Percentiles rank a stretch among this genome's conserved stretches.
These are phyloP conservation scores for Phytophthora tentaculata DNA, from an alignment of 352 stramenopile species.

Conservation along the genomic window DNA sequence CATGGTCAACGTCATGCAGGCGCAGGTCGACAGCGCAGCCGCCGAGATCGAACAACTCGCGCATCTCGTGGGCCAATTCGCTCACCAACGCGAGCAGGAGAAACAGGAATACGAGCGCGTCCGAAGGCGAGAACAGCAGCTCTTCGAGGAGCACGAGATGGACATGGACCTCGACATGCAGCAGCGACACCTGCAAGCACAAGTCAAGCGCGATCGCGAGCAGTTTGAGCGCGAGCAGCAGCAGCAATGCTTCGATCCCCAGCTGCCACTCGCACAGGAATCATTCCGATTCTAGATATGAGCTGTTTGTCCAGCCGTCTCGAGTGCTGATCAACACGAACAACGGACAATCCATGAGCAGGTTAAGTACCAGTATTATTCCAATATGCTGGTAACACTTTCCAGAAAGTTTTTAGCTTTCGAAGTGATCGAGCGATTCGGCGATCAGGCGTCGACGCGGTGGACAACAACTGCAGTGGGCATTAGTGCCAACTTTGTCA, in stretches of 20 bases:
- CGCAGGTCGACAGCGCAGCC: slow-evolving; percentile 32
- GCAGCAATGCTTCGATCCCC: slow-evolving; percentile 5
- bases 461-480: not conserved
- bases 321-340: too few relatives aligned
- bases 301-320: too few relatives aligned
- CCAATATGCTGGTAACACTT: not conserved
- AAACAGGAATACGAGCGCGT: slow-evolving; percentile 15
- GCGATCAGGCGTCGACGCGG: not conserved
- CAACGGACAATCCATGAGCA: too few relatives aligned
- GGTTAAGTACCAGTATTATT: not conserved
- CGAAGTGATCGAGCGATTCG: not conserved
- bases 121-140: slow-evolving; percentile 12
- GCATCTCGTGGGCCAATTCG: slow-evolving; percentile 35
- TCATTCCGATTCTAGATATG: slow-evolving; percentile 3
- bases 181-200: slow-evolving; percentile 18
- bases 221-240: slow-evolving; percentile 27
- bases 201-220: slow-evolving; percentile 24
- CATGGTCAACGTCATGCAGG: slow-evolving; percentile 40
- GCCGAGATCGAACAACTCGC: slow-evolving; percentile 39
- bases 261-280: not conserved
- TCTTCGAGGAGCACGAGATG: slow-evolving; percentile 28
- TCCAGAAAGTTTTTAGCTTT: not conserved
- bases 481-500: not conserved
- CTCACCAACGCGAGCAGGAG: slow-evolving; percentile 22
- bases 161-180: slow-evolving; percentile 27